Evolutionary conservation across 257 asterid species (phyloP).

Genomic region (Coffea eugenioides): DNA sequence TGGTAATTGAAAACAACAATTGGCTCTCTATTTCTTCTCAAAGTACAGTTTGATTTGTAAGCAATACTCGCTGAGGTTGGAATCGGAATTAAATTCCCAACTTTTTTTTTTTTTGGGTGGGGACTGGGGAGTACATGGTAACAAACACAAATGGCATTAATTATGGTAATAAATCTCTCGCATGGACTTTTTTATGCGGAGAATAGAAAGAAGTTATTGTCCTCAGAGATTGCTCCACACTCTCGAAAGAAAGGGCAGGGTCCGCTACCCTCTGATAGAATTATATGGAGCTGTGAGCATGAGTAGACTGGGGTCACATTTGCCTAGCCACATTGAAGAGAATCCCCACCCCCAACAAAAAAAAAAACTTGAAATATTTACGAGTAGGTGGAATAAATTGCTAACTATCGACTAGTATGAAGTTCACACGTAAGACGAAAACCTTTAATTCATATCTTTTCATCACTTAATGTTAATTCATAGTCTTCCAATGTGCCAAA

Average conservation of each 20-base stretch:
- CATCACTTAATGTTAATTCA: too few species aligned
- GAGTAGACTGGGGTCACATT: background rate
- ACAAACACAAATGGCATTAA: background rate
- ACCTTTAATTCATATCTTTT: too few species aligned
- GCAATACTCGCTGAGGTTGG: background rate
- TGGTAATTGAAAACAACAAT: background rate
- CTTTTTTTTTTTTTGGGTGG: background rate
- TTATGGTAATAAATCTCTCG: background rate
- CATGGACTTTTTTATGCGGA: background rate
- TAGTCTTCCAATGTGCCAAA: too few species aligned
- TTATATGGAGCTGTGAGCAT: background rate
- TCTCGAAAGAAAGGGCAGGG: background rate
- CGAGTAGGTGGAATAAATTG: background rate
- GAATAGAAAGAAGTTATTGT: background rate
- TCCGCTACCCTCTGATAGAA: slow-evolving; percentile 7
- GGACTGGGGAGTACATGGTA: background rate
- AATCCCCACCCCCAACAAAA: background rate
- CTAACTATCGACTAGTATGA: too few species aligned
- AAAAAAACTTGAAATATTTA: background rate
- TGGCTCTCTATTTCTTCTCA: too few species aligned
- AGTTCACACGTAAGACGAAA: background rate
- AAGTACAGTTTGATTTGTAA: too few species aligned
- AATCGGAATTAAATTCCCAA: background rate
- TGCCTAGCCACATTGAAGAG: background rate
- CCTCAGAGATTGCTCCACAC: background rate